Evolutionary conservation across 371 early-diverging fungal species (phyloP), one percentile per base, ranked within the genome.

Genomic region (Mucor racemosus): DNA sequence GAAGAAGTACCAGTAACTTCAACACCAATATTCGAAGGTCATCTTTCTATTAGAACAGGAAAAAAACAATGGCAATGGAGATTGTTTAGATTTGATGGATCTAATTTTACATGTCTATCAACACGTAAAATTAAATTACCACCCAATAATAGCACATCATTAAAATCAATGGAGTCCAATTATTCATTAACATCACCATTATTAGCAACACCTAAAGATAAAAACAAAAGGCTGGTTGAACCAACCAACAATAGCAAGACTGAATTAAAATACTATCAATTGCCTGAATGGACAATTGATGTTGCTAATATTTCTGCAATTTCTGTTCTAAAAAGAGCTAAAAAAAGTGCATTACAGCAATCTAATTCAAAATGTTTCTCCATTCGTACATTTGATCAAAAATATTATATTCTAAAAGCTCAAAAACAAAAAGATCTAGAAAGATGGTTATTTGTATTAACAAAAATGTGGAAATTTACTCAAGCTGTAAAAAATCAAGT

Each of bases 51-150:
- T 10, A 64, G 74, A 33, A 75, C 63, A 13, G 78, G 74, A 5
- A 76, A 76, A 53, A 76, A 76, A 41, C 60, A 75, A 48, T 84
- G 84, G 84, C 72, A 75, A 42, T 76, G 79, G 76, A 75, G 80
- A 13, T 58, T 84, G 34, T 84, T 84, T 76, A 76, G 84, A 61
- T 84, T 84, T 68, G 84, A 84, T 42, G 84, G 84, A 11, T 74
- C 76, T 0, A 62, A 64, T 5, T 80, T 83, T 15, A 80, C 79
- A 19, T 83, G 84, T 57, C 53, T 83, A 14, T 78, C 79, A 3
- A 69, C 77, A 7, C 69, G 70, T 33, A 79, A 76, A 65, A 64
- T 76, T 35, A 78, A 79, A 72, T 42, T 80, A 26, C 76, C 76
- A 31, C 68, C 73, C n/a, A 72, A 74, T 17, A 56, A 58, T 57